Evolutionary conservation across 441 rosid species (phyloP), one percentile per base, ranked within the genome.

Genomic region (Melastoma candidum): DNA sequence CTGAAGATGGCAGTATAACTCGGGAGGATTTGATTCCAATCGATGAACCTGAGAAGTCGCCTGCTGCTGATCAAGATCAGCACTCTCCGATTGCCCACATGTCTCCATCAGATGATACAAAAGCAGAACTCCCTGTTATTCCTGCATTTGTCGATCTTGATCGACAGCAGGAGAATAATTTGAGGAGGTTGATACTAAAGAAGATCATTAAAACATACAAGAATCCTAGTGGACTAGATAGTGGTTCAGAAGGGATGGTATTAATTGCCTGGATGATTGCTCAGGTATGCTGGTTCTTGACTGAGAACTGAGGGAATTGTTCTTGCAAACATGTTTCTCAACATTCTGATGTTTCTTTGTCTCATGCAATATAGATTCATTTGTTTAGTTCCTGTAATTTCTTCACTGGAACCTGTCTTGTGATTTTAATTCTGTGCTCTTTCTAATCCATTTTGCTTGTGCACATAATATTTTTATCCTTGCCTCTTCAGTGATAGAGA

Each of bases 251-350:
- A 22, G 76, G 79, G 57, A 82, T 85, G 84, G 78, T 81, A 39
- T 71, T 95, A 67, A 84, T 95, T 74, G 81, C 99, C 58, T 84
- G 97, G 54, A 74, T 95, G 71, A 82, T 80, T 65, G 90, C 95
- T 67, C 87, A 84, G 95, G 99, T 86, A 71, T 63, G 43, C 49
- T 29, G 53, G 58, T 29, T 54, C 12, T 49, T 47, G 39, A 49
- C 26, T 68, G 56, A 22, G 59, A 36, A 36, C 41, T 36, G 41
- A 36, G 41, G 6, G 41, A 36, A 4, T 9, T 36, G 8, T 36
- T 36, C 41, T 36, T 9, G 8, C 8, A 4, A 36, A 9, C 7
- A 9, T 4, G 41, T 36, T 36, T 9, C 41, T 36, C 8, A 36
- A 36, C 7, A 36, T 6, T 7, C 41, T 36, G 41, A 36, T 36